phyloP scores from a whole-genome alignment of 2,329 filamentous ascomycete genomes.

The Calycina herbarum region DNA sequence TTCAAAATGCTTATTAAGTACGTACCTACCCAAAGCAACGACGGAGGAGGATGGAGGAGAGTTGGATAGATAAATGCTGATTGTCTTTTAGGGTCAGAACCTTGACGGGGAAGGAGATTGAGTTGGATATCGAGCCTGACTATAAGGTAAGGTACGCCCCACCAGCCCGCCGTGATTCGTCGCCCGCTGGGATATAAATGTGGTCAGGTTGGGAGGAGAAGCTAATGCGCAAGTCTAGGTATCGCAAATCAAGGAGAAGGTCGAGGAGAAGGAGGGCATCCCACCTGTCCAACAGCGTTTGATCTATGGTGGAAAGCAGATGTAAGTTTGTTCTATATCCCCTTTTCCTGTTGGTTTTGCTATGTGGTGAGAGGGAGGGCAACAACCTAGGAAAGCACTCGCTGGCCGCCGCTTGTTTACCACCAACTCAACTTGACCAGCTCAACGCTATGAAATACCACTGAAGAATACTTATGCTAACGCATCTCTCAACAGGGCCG shows the following conservation, averaged over 20 bases:
- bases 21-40: neutral
- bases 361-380: too few species aligned
- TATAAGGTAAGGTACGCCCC: conserved; percentile 82
- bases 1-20: conserved; percentile 10
- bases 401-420: too few species aligned
- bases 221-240: conserved; percentile 57
- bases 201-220: neutral
- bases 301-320: conserved; percentile 97
- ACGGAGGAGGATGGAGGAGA: neutral
- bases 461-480: conserved; percentile 1
- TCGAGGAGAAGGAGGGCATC: conserved; percentile 98
- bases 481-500: conserved; percentile 62
- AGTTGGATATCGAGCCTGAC: conserved; percentile 91
- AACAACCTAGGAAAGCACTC: too few species aligned
- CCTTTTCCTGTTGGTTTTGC: too few species aligned
- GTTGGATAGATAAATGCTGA: conserved; percentile 7
- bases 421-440: neutral
- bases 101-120: conserved; percentile 97
- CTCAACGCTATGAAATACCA: neutral
- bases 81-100: conserved; percentile 77
- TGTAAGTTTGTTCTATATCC: conserved; percentile 56
- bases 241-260: conserved; percentile 95
- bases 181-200: too few species aligned
- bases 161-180: neutral
- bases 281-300: conserved; percentile 94